phyloP scores from a whole-genome alignment of 1,139 yeast species.

The Suhomyces bribrorum region DNA sequence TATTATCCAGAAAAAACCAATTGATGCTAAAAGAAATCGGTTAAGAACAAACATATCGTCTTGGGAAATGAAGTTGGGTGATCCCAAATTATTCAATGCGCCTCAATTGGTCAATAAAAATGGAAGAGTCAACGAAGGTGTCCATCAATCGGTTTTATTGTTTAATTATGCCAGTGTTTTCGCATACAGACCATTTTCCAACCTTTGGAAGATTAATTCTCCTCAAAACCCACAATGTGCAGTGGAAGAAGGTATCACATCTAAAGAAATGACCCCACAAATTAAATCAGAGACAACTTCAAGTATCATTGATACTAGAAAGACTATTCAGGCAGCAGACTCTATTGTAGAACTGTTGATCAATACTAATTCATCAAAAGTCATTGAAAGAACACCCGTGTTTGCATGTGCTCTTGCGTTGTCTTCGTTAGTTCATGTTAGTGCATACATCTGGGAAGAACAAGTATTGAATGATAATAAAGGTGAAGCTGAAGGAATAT shows the following conservation, averaged over 20 bases:
- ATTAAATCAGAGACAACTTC: slow-evolving; percentile 29
- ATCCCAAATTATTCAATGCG: slow-evolving; percentile 42
- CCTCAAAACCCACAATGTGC: slow-evolving; percentile 45
- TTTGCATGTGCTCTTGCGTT: slow-evolving; percentile 54
- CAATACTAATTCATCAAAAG: slow-evolving; percentile 45
- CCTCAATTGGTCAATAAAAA: slow-evolving; percentile 41
- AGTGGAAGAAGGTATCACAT: slow-evolving; percentile 17
- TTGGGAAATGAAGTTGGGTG: slow-evolving; percentile 48
- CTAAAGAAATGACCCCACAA: slow-evolving; percentile 12
- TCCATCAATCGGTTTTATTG: slow-evolving; percentile 48
- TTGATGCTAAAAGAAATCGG: slow-evolving; percentile 31
- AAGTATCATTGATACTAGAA: slow-evolving; percentile 50
- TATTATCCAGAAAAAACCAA: slow-evolving; percentile 38
- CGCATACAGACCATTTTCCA: slow-evolving; percentile 53
- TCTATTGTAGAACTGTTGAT: slow-evolving; percentile 45
- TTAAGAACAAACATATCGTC: slow-evolving; percentile 48
- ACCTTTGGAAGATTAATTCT: slow-evolving; percentile 48
- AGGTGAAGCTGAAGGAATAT: slow-evolving; percentile 14
- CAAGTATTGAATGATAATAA: slow-evolving; percentile 8
- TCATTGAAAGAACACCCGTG: slow-evolving; percentile 47
- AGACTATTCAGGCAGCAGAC: slow-evolving; percentile 53
- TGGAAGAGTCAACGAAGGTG: slow-evolving; percentile 52
- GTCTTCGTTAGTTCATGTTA: slow-evolving; percentile 49
- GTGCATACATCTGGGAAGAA: slow-evolving; percentile 52
- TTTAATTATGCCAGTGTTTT: slow-evolving; percentile 51